Base-by-base conservation (phyloP, 2,329 filamentous ascomycete genomes). In the Fusarium fracticaudum region DNA sequence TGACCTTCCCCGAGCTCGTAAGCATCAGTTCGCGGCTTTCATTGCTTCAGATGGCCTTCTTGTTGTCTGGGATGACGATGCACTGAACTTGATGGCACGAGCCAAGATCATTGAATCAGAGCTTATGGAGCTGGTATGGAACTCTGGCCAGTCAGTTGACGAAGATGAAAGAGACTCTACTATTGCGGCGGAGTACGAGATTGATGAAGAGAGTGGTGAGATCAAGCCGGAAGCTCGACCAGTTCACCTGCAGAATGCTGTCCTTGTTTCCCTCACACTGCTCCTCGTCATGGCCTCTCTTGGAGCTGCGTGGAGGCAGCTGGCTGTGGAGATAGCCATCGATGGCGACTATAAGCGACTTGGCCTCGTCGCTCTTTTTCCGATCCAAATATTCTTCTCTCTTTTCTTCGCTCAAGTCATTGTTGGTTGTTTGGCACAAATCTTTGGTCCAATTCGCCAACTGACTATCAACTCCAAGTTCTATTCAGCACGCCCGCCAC, bases 1-100 rank as follows among this genome's bases (percentile, higher is more conserved):
- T 22, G 92, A 94, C 78, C 86, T 95, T 8, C 87, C 90, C 0
- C 87, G 90, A 45, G 93, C 92, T 10, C 88, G 93, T 67, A 95
- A 94, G 80, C 90, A 94, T 80, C 93, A 96, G 79, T 95, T 93
- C 74, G 93, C 93, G 18, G 93, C 94, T 13, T 95, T 96, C 79
- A 87, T 96, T 47, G 91, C 92, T 5, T 89, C 89, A 0, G 91
- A 93, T 71, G 89, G 90, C 9, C 85, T 95, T 10, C 84, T 96
- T 3, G 85, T 96, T 4, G 93, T 96, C 3, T 96, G 94, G 94
- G 93, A 96, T 74, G 93, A 96, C 74, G 92, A 95, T 64, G 89
- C 93, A 2, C 85, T 92, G 64, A 90, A 94, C 77, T 84, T 96
- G 14, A 86, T 95, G 10, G 84, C 89, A 63, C 87, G 93, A 63